Conservation (phyloP, 257 asterid species). For the Knoxia roxburghii region DNA sequence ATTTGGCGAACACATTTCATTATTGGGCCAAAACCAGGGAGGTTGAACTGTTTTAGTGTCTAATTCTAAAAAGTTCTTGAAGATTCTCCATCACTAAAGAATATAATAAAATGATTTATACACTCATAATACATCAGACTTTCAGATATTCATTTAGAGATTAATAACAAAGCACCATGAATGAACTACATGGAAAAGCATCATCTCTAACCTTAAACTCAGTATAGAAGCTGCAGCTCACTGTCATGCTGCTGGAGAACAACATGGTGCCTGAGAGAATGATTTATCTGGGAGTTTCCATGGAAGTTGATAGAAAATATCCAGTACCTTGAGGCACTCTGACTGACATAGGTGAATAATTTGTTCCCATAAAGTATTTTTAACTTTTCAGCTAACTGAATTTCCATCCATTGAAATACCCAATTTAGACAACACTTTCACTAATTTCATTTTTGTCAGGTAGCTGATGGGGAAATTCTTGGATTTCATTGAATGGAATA, state of each 20-base stretch:
- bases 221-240: not conserved
- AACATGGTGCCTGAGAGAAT: not conserved
- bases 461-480: constrained; percentile 46
- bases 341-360: too few species aligned
- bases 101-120: too few species aligned
- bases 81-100: too few species aligned
- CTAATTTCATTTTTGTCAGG: constrained; percentile 49
- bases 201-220: constrained; percentile 3
- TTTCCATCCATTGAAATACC: constrained; percentile 15
- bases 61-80: not conserved
- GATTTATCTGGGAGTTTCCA: not conserved
- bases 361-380: not conserved
- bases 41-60: not conserved
- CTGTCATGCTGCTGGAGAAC: not conserved
- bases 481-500: constrained; percentile 59
- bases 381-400: not conserved
- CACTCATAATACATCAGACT: not conserved
- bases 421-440: constrained; percentile 49
- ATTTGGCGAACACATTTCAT: not conserved
- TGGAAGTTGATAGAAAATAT: not conserved
- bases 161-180: not conserved
- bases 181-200: not conserved
- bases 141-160: not conserved
- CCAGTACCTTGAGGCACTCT: not conserved
- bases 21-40: not conserved